These are phyloP conservation scores for Rosa multiflora DNA, from an alignment of 306 rosid species.

Conservation along the genomic window DNA sequence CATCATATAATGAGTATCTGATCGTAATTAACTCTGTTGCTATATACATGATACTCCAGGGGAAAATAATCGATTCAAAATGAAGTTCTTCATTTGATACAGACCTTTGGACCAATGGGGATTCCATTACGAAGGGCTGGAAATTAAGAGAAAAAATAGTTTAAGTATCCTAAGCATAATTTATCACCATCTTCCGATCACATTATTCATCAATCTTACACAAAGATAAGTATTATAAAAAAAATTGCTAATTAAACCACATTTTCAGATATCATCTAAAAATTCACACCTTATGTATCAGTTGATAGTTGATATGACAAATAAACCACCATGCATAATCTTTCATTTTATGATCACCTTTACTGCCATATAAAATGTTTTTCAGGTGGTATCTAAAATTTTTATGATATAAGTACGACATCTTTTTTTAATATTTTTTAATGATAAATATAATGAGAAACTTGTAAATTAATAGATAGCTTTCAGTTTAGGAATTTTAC, in stretches of 20 bases:
- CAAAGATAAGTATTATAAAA: too few relatives aligned
- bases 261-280: too few relatives aligned
- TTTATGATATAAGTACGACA: too few relatives aligned
- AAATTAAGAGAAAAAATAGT: background rate
- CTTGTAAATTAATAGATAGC: background rate
- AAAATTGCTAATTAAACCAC: too few relatives aligned
- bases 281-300: too few relatives aligned
- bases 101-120: slow-evolving; percentile 33
- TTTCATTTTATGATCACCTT: too few relatives aligned
- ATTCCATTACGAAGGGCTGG: slow-evolving; percentile 39
- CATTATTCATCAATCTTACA: background rate
- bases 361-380: too few relatives aligned
- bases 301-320: too few relatives aligned
- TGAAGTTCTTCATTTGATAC: background rate
- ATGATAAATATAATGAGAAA: too few relatives aligned
- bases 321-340: too few relatives aligned
- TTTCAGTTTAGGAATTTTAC: slow-evolving; percentile 6
- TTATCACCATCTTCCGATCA: background rate
- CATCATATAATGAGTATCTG: background rate
- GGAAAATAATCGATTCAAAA: background rate
- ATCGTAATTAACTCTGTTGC: background rate
- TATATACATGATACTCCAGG: background rate
- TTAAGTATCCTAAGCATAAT: background rate
- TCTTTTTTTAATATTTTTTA: too few relatives aligned
- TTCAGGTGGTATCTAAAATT: too few relatives aligned